phyloP scores from a whole-genome alignment of 208 protist species.

The Acanthamoeba sp. region DNA sequence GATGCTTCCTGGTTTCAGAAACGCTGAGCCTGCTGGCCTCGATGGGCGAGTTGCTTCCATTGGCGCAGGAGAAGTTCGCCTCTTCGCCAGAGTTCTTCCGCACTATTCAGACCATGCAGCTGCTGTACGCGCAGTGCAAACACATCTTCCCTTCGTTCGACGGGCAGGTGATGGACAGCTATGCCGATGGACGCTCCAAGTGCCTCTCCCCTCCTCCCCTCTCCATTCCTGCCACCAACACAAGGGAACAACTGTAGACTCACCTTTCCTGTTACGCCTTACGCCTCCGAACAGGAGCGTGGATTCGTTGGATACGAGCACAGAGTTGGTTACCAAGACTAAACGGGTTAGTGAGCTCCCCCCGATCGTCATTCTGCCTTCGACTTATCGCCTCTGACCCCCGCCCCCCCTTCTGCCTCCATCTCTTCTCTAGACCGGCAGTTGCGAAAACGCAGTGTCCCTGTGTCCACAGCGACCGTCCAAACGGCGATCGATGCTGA shows the following conservation, averaged over 20 bases:
- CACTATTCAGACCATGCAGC: neutral
- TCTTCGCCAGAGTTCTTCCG: neutral
- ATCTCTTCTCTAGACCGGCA: neutral
- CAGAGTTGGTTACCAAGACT: too few species aligned
- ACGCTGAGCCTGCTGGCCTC: neutral
- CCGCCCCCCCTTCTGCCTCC: too few species aligned
- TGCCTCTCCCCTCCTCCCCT: neutral
- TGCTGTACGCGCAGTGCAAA: conserved; percentile 7
- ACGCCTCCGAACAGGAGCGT: neutral
- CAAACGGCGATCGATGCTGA: neutral
- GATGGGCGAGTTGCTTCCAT: neutral
- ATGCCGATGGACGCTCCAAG: neutral
- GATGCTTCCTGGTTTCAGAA: too few species aligned
- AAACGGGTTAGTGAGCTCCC: too few species aligned
- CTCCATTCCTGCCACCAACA: too few species aligned
- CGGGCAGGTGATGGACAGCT: neutral
- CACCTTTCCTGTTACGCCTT: neutral
- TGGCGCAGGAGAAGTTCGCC: neutral
- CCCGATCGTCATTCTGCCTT: too few species aligned
- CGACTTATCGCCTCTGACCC: too few species aligned
- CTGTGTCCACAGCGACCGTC: neutral
- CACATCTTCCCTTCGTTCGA: neutral
- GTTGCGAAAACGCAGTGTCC: neutral
- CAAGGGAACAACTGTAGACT: too few species aligned
- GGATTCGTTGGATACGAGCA: neutral